Base-by-base conservation (phyloP, 2,329 filamentous ascomycete species). In the Aspergillus novoparasiticus region DNA sequence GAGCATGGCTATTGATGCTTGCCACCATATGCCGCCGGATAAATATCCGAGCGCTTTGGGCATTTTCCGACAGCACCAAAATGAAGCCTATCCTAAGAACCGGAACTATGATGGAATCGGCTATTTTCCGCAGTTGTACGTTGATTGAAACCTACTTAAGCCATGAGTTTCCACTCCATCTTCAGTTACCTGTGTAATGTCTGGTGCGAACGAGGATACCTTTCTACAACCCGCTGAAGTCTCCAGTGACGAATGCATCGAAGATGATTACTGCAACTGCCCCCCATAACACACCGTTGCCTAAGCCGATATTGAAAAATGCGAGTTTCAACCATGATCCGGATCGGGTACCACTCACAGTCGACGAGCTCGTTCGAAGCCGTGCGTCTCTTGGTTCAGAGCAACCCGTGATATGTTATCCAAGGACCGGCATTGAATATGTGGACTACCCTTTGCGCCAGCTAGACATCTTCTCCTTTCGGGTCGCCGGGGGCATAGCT, bases 371-470 rank as follows among this genome's bases (percentile, higher is more conserved):
- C 12, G 68, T 82, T 6, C 74, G 79, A 10, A 71, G 75, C 3
- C 72, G 80, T 34, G 78, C 79, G 14, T 69, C 71, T 2, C 67
- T 70, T 10, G 68, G 74, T n/a, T 70, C 78, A 1, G 65, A 80
- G 58, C 68, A 73, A 2, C 75, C 76, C 21, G 74, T 81, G 12
- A 70, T 83, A 4, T 80, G 79, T 0, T 84, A 84, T 57, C 82
- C 83, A 3, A 76, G 73, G 4, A 75, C 74, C 1, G 81, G 80
- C 6, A 76, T 79, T 36, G 70, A 79, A 1, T 85, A 82, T 71
- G 78, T 81, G 39, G 75, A 84, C 66, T 84, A 84, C 66, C 80
- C 82, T 0, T 70, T 81, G 59, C 75, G 75, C 28, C 79, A 84
- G 51, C 74, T 85, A 1, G 82, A 84, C 59, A 67, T 77, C 43